These are phyloP conservation scores for Nicotiana tabacum DNA, from an alignment of 257 asterid species.

Conservation along the genomic window DNA sequence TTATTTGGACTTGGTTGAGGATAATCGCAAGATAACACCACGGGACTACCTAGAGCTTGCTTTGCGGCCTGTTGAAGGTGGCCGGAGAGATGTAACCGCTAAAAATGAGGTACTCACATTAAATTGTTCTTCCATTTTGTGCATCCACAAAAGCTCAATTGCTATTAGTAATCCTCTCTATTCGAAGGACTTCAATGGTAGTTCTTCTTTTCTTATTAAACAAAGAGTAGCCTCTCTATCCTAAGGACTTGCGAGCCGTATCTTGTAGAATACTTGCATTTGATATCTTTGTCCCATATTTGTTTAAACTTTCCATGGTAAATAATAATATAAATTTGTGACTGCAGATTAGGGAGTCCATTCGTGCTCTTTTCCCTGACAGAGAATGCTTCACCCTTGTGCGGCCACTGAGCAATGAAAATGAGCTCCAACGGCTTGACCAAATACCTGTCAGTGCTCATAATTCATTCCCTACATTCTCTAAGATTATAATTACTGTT, in stretches of 20 bases:
- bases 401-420: constrained; percentile 79
- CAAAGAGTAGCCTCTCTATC: not conserved
- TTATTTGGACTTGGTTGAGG: constrained; percentile 86
- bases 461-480: not conserved
- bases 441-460: constrained; percentile 62
- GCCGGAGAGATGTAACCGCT: constrained; percentile 68
- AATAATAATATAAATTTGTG: constrained; percentile 3
- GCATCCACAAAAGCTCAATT: not conserved
- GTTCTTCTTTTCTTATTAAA: not conserved
- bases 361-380: constrained; percentile 98
- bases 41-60: constrained; percentile 99
- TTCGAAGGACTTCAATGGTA: not conserved
- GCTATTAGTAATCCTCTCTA: not conserved
- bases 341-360: constrained; percentile 86
- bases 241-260: not conserved
- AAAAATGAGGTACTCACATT: constrained; percentile 69
- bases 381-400: constrained; percentile 97
- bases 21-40: constrained; percentile 81
- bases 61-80: constrained; percentile 73
- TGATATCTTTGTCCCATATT: not conserved
- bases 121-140: not conserved
- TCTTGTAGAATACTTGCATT: constrained; percentile 1
- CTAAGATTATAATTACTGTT: not conserved
- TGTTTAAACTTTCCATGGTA: not conserved
- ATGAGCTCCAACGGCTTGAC: constrained; percentile 84